phyloP scores from a whole-genome alignment of 176 grass and related monocot genomes.

The Aechmea fasciata region DNA sequence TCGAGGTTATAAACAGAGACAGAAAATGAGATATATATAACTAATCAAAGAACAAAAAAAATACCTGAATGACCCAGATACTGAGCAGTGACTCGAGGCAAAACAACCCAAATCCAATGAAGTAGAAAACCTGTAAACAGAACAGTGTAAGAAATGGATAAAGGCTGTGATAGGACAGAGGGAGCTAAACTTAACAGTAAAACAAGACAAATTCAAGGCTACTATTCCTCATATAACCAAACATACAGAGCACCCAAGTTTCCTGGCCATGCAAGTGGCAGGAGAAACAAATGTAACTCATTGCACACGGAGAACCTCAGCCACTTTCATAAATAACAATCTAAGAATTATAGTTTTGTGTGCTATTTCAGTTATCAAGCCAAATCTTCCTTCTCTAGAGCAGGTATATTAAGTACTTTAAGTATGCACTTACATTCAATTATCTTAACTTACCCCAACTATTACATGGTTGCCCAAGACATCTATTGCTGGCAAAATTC shows the following conservation, averaged over 20 bases:
- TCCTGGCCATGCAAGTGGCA: not conserved
- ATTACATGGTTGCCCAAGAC: slow-evolving; percentile 56
- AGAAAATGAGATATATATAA: not conserved
- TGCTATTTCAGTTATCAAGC: not conserved
- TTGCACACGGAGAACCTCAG: not conserved
- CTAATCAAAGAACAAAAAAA: slow-evolving; percentile 10
- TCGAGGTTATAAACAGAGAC: not conserved
- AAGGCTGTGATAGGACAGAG: not conserved
- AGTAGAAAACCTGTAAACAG: slow-evolving; percentile 72
- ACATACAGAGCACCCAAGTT: not conserved
- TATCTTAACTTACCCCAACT: slow-evolving; percentile 52
- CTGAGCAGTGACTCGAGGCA: slow-evolving; percentile 80
- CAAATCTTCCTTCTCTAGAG: not conserved
- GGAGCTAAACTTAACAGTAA: not conserved
- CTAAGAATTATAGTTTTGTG: not conserved
- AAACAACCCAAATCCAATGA: slow-evolving; percentile 91
- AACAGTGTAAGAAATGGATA: not conserved
- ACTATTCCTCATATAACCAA: not conserved
- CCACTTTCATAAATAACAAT: not conserved
- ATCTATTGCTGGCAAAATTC: slow-evolving; percentile 91
- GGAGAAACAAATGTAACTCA: not conserved
- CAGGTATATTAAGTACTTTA: not conserved
- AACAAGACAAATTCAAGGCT: not conserved
- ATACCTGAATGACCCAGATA: slow-evolving; percentile 97
- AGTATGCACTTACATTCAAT: not conserved